phyloP scores from a whole-genome alignment of 768 basidiomycete genomes.

The Pisolithus marmoratus region DNA sequence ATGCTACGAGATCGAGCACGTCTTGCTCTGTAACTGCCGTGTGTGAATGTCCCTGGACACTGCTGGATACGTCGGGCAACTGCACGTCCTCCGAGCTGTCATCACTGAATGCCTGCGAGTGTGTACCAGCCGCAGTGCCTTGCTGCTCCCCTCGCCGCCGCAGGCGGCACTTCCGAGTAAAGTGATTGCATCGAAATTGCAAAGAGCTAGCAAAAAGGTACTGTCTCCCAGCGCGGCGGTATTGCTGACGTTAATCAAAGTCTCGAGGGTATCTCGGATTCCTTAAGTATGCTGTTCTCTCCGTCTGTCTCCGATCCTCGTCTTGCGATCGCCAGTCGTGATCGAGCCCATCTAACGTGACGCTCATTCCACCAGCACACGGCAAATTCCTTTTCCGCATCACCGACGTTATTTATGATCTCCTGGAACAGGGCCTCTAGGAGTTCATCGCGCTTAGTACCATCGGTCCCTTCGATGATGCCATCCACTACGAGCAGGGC shows the following conservation, averaged over 20 bases:
- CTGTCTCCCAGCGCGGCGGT: not conserved
- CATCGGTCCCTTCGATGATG: conserved; percentile 22
- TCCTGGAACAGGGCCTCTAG: conserved; percentile 56
- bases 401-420: conserved; percentile 58
- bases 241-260: not conserved
- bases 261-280: not conserved
- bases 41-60: too few relatives aligned
- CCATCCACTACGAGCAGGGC: conserved; percentile 46
- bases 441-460: conserved; percentile 37
- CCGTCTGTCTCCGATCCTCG: not conserved
- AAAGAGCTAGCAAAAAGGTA: too few relatives aligned
- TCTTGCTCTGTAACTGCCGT: too few relatives aligned
- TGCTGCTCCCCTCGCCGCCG: too few relatives aligned
- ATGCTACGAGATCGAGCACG: too few relatives aligned
- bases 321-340: not conserved
- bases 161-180: too few relatives aligned
- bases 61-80: too few relatives aligned
- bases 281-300: not conserved
- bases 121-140: too few relatives aligned
- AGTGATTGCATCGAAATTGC: too few relatives aligned
- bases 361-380: conserved; percentile 72
- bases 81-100: too few relatives aligned
- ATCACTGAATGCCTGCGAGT: too few relatives aligned
- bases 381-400: conserved; percentile 60
- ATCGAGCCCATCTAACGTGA: conserved; percentile 16